Evolutionary conservation across 1,284 basidiomycete species (phyloP).

Genomic region (Ceratorhiza oryzae-sativae): DNA sequence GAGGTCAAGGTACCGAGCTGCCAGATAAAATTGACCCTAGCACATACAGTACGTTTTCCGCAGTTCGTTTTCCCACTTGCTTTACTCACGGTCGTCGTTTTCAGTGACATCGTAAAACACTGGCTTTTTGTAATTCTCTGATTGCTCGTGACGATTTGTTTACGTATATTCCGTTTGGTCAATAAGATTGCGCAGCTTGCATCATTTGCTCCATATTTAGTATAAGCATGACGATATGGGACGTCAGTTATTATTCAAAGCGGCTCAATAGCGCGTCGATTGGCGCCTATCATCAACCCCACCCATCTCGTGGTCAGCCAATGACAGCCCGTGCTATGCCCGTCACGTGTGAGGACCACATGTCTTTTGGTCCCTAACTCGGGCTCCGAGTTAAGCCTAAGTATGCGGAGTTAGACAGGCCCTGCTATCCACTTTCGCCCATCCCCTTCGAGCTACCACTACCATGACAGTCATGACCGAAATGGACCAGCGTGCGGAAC

Average conservation of each 20-base stretch:
- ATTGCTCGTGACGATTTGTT: conserved; percentile 9
- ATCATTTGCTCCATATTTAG: conserved; percentile 2
- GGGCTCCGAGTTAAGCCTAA: not conserved
- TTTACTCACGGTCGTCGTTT: not conserved
- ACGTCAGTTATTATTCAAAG: not conserved
- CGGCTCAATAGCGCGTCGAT: not conserved
- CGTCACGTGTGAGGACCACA: conserved; percentile 25
- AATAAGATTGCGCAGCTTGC: conserved; percentile 18
- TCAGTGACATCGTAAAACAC: conserved; percentile 34
- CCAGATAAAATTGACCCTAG: conserved; percentile 93
- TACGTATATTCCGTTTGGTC: conserved; percentile 16
- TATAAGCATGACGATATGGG: not conserved
- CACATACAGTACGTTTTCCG: conserved; percentile 74
- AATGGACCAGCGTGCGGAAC: conserved; percentile 2
- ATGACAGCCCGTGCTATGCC: not conserved
- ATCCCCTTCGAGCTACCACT: not conserved
- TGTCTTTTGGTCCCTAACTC: conserved; percentile 19
- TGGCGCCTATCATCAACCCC: not conserved
- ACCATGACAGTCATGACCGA: conserved; percentile 22
- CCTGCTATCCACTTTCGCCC: not conserved
- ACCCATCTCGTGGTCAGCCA: not conserved
- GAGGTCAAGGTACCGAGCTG: conserved; percentile 93
- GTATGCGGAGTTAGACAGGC: not conserved
- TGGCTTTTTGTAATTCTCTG: not conserved
- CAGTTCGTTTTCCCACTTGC: not conserved